These are phyloP conservation scores for Colletotrichum camelliae DNA, from an alignment of 2,329 filamentous ascomycete genomes.

Conservation along the genomic window DNA sequence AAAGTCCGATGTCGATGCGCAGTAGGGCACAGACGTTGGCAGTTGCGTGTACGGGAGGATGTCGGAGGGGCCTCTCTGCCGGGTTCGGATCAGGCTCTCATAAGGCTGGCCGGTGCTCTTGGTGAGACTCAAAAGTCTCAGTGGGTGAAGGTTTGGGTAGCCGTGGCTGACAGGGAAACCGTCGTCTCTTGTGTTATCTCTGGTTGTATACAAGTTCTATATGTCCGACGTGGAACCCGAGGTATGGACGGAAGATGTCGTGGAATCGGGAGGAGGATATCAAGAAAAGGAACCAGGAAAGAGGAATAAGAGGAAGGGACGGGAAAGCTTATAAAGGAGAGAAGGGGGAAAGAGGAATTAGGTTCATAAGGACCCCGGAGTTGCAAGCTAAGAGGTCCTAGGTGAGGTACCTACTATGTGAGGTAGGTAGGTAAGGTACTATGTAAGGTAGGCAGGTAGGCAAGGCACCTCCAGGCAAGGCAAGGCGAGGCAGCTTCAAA, in stretches of 20 bases:
- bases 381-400: background rate
- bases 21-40: background rate
- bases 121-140: background rate
- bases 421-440: background rate
- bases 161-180: background rate
- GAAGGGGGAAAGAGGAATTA: slow-evolving; percentile 15
- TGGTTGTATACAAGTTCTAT: background rate
- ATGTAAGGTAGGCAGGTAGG: background rate
- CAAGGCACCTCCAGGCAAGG: background rate
- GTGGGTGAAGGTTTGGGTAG: background rate
- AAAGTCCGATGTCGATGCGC: background rate
- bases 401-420: background rate
- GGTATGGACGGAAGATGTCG: background rate
- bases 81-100: background rate
- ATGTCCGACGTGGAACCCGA: background rate
- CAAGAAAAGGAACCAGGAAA: background rate
- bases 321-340: background rate
- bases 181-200: slow-evolving; percentile 1
- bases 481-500: background rate
- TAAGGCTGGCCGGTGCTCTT: background rate
- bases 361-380: slow-evolving; percentile 20
- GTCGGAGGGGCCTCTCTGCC: background rate
- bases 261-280: background rate
- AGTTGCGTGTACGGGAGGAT: background rate
- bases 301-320: background rate